Conservation (phyloP, 768 basidiomycete species). For the Boletus rex-veris region DNA sequence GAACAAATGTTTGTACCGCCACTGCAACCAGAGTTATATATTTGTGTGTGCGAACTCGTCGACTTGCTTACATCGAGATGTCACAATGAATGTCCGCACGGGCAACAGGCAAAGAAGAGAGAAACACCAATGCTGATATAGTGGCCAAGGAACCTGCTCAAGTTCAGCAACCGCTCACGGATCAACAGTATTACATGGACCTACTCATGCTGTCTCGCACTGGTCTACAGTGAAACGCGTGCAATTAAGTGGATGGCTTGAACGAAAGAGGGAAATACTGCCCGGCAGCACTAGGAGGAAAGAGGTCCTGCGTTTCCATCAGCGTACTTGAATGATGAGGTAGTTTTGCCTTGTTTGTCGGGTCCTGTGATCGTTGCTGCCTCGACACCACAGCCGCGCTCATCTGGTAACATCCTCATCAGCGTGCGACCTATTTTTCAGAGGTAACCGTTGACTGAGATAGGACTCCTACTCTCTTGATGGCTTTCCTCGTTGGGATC, state of each 20-base stretch:
- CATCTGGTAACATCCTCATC: no score
- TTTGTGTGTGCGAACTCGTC: background rate
- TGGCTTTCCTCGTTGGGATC: no score
- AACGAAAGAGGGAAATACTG: conserved; percentile 7
- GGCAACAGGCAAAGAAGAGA: conserved; percentile 10
- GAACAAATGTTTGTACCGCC: conserved; percentile 5
- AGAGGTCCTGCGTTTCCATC: background rate
- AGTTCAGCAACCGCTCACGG: background rate
- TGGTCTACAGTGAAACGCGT: background rate
- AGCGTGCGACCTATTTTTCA: no score
- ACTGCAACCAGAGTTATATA: background rate
- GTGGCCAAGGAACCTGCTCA: conserved; percentile 1
- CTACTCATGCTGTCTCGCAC: conserved; percentile 7
- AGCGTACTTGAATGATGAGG: conserved; percentile 10
- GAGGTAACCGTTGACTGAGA: no score
- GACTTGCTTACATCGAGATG: conserved; percentile 1
- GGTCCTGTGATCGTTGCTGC: conserved; percentile 3
- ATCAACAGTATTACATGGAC: background rate
- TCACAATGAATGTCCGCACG: conserved; percentile 10
- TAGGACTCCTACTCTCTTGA: no score
- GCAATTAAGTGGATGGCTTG: background rate
- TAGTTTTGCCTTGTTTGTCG: conserved; percentile 12
- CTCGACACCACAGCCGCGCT: no score
- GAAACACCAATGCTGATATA: background rate
- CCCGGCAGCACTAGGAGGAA: conserved; percentile 12